These are phyloP conservation scores for Coccomyxa sp. DNA, from an alignment of 139 green algal genomes.

Conservation along the genomic window DNA sequence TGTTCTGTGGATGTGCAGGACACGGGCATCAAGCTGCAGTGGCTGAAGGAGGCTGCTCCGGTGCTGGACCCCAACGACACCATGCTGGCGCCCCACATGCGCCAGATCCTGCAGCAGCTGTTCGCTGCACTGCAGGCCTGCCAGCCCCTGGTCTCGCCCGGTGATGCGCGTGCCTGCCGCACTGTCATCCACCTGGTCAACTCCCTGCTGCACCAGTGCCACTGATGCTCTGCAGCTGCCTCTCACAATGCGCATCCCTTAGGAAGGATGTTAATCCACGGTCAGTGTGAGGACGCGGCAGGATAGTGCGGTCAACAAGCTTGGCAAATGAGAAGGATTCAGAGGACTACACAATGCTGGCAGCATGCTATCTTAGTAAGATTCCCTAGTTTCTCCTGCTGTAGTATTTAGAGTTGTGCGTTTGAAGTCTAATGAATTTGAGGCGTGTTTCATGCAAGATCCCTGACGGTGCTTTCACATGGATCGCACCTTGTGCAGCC, in stretches of 20 bases:
- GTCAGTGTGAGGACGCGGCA: too few species aligned
- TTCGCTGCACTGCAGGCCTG: slow-evolving; percentile 25
- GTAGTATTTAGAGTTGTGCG: too few species aligned
- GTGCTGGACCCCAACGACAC: slow-evolving; percentile 55
- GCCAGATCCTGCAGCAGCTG: slow-evolving; percentile 38
- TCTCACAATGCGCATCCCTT: not conserved
- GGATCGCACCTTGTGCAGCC: too few species aligned
- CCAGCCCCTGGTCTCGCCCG: not conserved
- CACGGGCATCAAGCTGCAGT: slow-evolving; percentile 58
- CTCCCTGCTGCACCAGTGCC: slow-evolving; percentile 36
- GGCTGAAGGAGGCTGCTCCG: slow-evolving; percentile 61
- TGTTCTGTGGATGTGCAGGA: slow-evolving; percentile 2
- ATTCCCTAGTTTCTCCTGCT: too few species aligned
- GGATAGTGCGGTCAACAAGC: too few species aligned
- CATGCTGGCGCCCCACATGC: slow-evolving; percentile 51
- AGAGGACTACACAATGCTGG: too few species aligned
- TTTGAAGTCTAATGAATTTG: too few species aligned
- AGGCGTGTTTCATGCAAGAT: too few species aligned
- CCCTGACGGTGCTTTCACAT: too few species aligned
- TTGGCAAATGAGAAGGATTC: too few species aligned
- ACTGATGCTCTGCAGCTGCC: not conserved
- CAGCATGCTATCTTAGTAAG: too few species aligned
- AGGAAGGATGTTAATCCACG: too few species aligned
- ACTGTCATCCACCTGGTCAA: slow-evolving; percentile 55
- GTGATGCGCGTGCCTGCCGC: slow-evolving; percentile 24